These are phyloP conservation scores for Vigna hirtella DNA, from an alignment of 306 rosid genomes.

Conservation along the genomic window DNA sequence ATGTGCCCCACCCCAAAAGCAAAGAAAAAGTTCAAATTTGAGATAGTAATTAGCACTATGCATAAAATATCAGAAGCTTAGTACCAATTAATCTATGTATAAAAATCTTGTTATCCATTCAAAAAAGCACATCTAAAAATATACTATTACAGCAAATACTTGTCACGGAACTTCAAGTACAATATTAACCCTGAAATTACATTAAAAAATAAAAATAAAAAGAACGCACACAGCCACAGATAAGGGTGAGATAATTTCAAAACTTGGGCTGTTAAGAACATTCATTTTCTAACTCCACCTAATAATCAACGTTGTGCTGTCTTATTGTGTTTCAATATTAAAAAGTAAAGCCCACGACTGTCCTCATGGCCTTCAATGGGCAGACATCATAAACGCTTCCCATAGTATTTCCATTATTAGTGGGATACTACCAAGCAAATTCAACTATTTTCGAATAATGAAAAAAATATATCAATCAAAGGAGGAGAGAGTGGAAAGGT, in stretches of 20 bases:
- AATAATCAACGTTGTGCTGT: not conserved
- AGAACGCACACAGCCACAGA: not conserved
- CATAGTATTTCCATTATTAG: conserved; percentile 22
- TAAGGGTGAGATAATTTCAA: not conserved
- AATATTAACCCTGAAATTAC: not conserved
- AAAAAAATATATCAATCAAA: conserved; percentile 6
- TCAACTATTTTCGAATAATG: conserved; percentile 1
- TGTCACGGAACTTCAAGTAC: conserved; percentile 9
- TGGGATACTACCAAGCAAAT: conserved; percentile 10
- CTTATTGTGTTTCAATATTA: conserved; percentile 15
- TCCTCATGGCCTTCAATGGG: conserved; percentile 9
- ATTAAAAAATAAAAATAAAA: not conserved
- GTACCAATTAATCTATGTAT: not conserved
- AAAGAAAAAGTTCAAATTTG: not conserved
- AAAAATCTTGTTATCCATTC: not conserved
- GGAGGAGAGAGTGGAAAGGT: not conserved
- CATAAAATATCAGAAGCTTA: conserved; percentile 12
- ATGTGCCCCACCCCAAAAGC: not conserved
- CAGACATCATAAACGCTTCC: conserved; percentile 7
- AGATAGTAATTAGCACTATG: not conserved
- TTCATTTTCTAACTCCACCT: conserved; percentile 22
- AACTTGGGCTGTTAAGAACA: not conserved
- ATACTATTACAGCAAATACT: not conserved
- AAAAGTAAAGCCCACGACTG: conserved; percentile 1
- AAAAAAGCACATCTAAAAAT: not conserved